A percentile compares a stretch with the other conserved stretches of the same genome.
Conservation (phyloP, 495 filamentous ascomycete genomes). For the Podospora anserina region DNA sequence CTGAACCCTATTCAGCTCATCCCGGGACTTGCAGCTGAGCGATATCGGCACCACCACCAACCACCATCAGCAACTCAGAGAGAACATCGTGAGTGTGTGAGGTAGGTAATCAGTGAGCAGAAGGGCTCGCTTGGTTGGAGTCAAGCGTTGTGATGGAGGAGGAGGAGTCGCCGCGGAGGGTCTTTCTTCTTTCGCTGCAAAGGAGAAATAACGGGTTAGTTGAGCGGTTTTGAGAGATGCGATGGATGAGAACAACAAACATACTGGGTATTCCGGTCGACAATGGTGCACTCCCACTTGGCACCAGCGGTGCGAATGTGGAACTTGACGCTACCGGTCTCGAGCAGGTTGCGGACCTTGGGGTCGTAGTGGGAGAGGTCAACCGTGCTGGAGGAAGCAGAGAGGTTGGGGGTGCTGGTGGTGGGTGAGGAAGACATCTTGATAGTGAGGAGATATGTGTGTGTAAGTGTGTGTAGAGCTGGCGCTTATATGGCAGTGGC, state of each 20-base stretch:
- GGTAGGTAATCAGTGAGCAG: background rate
- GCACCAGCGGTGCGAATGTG: conserved; percentile 40
- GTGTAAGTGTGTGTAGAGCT: background rate
- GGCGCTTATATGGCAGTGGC: background rate
- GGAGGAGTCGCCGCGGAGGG: conserved; percentile 19
- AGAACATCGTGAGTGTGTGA: background rate
- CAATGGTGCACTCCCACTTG: conserved; percentile 41
- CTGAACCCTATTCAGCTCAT: background rate
- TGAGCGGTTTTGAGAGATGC: no score
- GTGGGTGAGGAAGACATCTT: conserved; percentile 14
- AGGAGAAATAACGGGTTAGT: no score
- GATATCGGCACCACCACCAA: background rate
- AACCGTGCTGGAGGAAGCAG: conserved; percentile 4
- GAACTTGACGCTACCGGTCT: conserved; percentile 40
- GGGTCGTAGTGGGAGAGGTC: conserved; percentile 18
- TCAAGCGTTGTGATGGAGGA: conserved; percentile 33
- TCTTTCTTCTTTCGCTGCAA: conserved; percentile 38
- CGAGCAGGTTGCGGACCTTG: conserved; percentile 34
- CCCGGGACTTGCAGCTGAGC: background rate
- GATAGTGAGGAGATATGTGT: background rate
- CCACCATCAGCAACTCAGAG: background rate
- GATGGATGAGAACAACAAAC: background rate
- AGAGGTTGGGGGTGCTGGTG: background rate
- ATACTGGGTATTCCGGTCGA: conserved; percentile 45
- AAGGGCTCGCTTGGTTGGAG: conserved; percentile 7